Percentiles rank a stretch among this genome's conserved stretches.
phyloP scores from a whole-genome alignment of 495 filamentous ascomycete genomes.

The Neurospora sp. region DNA sequence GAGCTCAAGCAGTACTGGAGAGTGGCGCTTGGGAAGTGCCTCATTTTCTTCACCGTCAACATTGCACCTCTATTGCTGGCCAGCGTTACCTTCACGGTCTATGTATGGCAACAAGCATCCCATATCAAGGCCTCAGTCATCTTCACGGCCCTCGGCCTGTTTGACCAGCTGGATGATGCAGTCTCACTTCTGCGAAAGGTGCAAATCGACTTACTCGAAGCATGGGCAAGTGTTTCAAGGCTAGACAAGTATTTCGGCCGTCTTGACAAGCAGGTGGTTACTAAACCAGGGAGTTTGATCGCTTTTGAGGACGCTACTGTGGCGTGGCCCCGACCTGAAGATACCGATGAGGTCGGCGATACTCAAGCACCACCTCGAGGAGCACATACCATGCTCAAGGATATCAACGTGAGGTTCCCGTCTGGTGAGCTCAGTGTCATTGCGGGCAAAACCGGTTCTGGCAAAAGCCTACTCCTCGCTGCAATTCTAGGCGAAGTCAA shows the following conservation, averaged over 20 bases:
- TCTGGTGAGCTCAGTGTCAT: conserved; percentile 47
- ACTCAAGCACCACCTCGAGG: conserved; percentile 7
- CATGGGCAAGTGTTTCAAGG: conserved; percentile 18
- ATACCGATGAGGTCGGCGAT: conserved; percentile 13
- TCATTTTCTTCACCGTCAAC: conserved; percentile 48
- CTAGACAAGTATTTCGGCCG: conserved; percentile 19
- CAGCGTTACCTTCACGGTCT: conserved; percentile 48
- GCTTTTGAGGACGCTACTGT: conserved; percentile 19
- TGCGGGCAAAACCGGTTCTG: conserved; percentile 46
- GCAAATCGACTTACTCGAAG: conserved; percentile 17
- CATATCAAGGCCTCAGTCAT: conserved; percentile 18
- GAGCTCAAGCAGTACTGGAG: conserved; percentile 53
- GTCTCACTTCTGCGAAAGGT: conserved; percentile 12
- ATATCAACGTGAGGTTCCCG: conserved; percentile 51
- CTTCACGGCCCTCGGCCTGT: conserved; percentile 21
- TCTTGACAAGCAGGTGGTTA: conserved; percentile 11
- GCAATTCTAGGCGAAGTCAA: conserved; percentile 49
- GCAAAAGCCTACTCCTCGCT: conserved; percentile 48
- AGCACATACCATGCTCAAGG: conserved; percentile 27
- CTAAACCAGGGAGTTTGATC: conserved; percentile 8
- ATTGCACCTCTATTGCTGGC: conserved; percentile 54
- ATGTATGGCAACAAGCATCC: conserved; percentile 32
- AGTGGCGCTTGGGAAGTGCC: conserved; percentile 40
- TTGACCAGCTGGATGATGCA: conserved; percentile 21
- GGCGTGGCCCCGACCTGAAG: conserved; percentile 16